A percentile compares a stretch with the other conserved stretches of the same genome.
These are phyloP conservation scores for Neurospora cerealis DNA, from an alignment of 495 filamentous ascomycete species.

Conservation along the genomic window DNA sequence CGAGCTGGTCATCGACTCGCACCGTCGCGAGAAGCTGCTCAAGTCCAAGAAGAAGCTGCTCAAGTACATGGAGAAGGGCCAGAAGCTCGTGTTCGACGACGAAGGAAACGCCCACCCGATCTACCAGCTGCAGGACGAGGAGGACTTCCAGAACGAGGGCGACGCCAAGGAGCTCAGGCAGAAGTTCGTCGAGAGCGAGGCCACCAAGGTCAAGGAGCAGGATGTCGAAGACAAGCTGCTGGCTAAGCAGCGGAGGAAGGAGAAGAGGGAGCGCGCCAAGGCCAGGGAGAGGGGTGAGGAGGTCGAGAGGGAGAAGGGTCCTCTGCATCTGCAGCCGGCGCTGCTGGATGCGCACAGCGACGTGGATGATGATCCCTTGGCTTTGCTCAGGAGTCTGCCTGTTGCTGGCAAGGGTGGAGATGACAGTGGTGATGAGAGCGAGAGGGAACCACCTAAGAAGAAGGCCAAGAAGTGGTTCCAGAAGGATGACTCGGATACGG, in stretches of 20 bases:
- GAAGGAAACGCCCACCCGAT: slow-evolving; percentile 74
- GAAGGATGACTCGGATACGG: slow-evolving; percentile 36
- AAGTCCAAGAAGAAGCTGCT: slow-evolving; percentile 88
- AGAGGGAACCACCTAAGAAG: slow-evolving; percentile 31
- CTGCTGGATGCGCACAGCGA: slow-evolving; percentile 19
- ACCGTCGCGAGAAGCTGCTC: slow-evolving; percentile 84
- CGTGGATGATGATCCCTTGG: slow-evolving; percentile 37
- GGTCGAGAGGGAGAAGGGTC: slow-evolving; percentile 36
- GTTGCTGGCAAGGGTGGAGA: slow-evolving; percentile 25
- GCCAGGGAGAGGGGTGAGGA: slow-evolving; percentile 55
- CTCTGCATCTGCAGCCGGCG: slow-evolving; percentile 34
- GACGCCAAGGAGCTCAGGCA: slow-evolving; percentile 62
- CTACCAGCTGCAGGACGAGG: slow-evolving; percentile 82
- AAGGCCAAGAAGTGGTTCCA: slow-evolving; percentile 40
- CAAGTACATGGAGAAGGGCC: slow-evolving; percentile 76
- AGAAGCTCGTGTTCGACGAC: slow-evolving; percentile 83
- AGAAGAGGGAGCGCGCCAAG: slow-evolving; percentile 82
- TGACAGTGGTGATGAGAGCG: slow-evolving; percentile 9
- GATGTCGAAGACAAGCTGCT: slow-evolving; percentile 76
- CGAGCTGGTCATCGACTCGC: slow-evolving; percentile 76
- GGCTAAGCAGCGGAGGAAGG: slow-evolving; percentile 67
- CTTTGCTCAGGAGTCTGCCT: slow-evolving; percentile 39
- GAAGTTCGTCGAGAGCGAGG: slow-evolving; percentile 66
- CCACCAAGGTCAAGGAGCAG: slow-evolving; percentile 57
- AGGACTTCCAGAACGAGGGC: slow-evolving; percentile 63